phyloP scores from a whole-genome alignment of 75 land plant species.

The Chamaecyparis obtusa region DNA sequence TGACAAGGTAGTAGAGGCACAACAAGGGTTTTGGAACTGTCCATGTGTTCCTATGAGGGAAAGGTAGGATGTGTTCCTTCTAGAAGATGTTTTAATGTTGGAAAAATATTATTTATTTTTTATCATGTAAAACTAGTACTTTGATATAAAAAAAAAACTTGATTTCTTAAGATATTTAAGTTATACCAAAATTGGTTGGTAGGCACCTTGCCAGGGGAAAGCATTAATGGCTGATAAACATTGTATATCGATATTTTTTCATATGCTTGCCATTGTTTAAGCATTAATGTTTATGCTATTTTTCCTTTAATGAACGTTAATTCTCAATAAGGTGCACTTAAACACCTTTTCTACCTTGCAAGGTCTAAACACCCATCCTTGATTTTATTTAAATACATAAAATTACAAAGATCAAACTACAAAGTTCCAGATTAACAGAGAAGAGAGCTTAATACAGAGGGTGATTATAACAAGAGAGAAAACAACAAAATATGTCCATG shows the following conservation, averaged over 20 bases:
- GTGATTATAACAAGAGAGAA: too few species aligned
- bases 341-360: not conserved
- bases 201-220: not conserved
- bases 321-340: not conserved
- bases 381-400: too few species aligned
- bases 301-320: not conserved
- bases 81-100: not conserved
- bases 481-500: too few species aligned
- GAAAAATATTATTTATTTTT: not conserved
- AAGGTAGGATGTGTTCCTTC: slow-evolving; percentile 34
- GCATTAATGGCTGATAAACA: not conserved
- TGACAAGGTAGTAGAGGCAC: slow-evolving; percentile 84
- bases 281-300: not conserved
- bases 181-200: not conserved
- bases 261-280: not conserved
- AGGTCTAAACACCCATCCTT: too few species aligned
- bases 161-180: not conserved
- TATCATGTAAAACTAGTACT: not conserved
- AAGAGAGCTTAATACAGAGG: too few species aligned
- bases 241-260: not conserved
- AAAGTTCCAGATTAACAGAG: too few species aligned
- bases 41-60: slow-evolving; percentile 98
- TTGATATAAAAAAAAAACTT: not conserved
- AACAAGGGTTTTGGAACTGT: slow-evolving; percentile 97
- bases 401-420: too few species aligned